These are phyloP conservation scores for Ramaria sp. DNA, from an alignment of 768 basidiomycete species.

Conservation along the genomic window DNA sequence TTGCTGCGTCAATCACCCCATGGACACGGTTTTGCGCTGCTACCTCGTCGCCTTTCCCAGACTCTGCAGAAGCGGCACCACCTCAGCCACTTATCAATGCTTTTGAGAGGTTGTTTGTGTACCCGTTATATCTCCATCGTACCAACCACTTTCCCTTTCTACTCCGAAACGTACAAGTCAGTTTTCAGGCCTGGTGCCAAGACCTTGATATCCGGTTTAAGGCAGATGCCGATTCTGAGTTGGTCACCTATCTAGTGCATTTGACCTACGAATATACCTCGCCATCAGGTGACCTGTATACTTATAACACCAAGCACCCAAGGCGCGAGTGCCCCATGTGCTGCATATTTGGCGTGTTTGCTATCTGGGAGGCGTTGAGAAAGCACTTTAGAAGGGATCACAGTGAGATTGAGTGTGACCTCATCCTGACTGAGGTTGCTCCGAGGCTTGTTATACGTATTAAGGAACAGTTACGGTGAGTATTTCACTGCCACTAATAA, in stretches of 20 bases:
- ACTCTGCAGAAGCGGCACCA: not conserved
- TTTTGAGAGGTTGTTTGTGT: not conserved
- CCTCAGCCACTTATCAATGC: slow-evolving; percentile 1
- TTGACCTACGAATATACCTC: slow-evolving; percentile 10
- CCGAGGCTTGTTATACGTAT: slow-evolving; percentile 9
- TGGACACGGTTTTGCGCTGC: no score
- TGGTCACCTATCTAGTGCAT: slow-evolving; percentile 17
- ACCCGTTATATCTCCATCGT: not conserved
- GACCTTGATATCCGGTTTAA: slow-evolving; percentile 25
- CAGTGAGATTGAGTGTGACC: slow-evolving; percentile 20
- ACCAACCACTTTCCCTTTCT: slow-evolving; percentile 42
- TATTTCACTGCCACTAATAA: not conserved
- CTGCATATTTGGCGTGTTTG: slow-evolving; percentile 31
- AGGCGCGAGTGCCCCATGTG: slow-evolving; percentile 45
- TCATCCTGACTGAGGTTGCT: slow-evolving; percentile 24
- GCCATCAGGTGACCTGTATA: slow-evolving; percentile 6
- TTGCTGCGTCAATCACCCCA: not conserved
- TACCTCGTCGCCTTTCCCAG: not conserved
- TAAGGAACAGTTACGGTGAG: slow-evolving; percentile 1
- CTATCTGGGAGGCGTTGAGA: slow-evolving; percentile 30
- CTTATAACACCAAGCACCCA: slow-evolving; percentile 10
- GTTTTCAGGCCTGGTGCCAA: slow-evolving; percentile 37
- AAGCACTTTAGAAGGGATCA: slow-evolving; percentile 46
- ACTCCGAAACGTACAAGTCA: slow-evolving; percentile 36
- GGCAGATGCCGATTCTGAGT: slow-evolving; percentile 13